Base-by-base conservation (phyloP, 2,329 filamentous ascomycete species). In the Diaporthe destruens region DNA sequence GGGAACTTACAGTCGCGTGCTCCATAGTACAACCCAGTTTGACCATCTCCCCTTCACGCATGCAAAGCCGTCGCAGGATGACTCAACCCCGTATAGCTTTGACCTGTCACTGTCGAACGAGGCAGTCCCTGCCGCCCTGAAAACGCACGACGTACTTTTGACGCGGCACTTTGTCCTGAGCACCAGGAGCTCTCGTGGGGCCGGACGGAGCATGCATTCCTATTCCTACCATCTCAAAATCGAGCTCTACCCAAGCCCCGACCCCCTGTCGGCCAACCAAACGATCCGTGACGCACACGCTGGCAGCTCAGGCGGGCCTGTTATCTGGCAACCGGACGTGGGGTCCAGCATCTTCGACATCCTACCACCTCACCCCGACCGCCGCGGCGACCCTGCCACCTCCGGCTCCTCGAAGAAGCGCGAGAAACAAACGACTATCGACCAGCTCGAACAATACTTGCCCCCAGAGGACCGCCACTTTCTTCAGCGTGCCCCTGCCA, bases 151-250 rank as follows among this genome's bases (percentile, higher is more conserved):
- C 12, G 29, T 11, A 6, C 18, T 42, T 23, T 47, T 39, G n/a
- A 5, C 6, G 57, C 20, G 23, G 23, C 54, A 23, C n/a, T 20
- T 42, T 39, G 6, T n/a, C 42, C 32, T 12, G 11, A 2, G 36
- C 11, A 66, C 54, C 56, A 39, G 29, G 42, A 59, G 23, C 54
- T n/a, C 61, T 63, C 54, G 20, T n/a, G 53, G 47, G 47, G 55
- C 47, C 49, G 55, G 68, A 25, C 42, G 32, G 72, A 74, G 71
- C 83, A 90, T 90, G 89, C 87, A 87, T 83, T 86, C 86, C 39
- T 91, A 90, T 79, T 89, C 88, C 75, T 92, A 92, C 77, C 90
- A 92, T 76, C 78, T 92, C n/a, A 91, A 88, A 76, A 87, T 92
- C 77, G 90, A 92, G 82, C 84, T 92, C 54, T 92, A 92, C 79